These are phyloP conservation scores for Tolypocladium album DNA, from an alignment of 2,329 filamentous ascomycete genomes.

Conservation along the genomic window DNA sequence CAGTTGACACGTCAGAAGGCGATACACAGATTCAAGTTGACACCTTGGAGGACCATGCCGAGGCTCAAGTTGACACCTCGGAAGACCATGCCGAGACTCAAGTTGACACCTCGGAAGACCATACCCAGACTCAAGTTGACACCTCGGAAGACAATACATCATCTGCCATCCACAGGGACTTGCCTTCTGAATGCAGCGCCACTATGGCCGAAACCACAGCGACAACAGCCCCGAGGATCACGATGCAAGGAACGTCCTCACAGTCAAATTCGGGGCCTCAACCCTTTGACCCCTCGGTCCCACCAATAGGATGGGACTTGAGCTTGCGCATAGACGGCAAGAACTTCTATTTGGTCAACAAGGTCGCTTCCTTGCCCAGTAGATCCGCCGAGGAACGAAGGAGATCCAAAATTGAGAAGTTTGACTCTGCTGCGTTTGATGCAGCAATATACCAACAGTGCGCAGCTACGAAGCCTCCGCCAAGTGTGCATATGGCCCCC, in stretches of 20 bases:
- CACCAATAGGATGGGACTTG: background rate
- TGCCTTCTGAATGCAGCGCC: no score
- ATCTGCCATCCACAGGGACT: background rate
- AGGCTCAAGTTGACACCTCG: no score
- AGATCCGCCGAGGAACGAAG: background rate
- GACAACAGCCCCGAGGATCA: background rate
- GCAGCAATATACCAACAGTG: constrained; percentile 26
- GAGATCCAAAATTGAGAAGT: background rate
- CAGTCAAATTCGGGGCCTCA: background rate
- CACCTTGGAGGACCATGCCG: no score
- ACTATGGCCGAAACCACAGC: background rate
- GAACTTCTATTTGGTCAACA: background rate
- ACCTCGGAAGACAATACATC: background rate
- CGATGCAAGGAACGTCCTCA: background rate
- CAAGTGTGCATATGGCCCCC: constrained; percentile 7
- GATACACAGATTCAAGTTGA: no score
- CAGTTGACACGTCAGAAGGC: no score
- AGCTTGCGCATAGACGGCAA: background rate
- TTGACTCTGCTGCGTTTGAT: constrained; percentile 22
- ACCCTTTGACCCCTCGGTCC: background rate
- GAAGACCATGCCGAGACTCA: no score
- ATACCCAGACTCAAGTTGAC: no score
- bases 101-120: no score
- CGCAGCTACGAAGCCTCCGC: constrained; percentile 12
- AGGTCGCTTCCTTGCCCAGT: background rate